Evolutionary conservation across 345 rosid species (phyloP), one percentile per base, ranked within the genome.

Genomic region (Excoecaria agallocha): DNA sequence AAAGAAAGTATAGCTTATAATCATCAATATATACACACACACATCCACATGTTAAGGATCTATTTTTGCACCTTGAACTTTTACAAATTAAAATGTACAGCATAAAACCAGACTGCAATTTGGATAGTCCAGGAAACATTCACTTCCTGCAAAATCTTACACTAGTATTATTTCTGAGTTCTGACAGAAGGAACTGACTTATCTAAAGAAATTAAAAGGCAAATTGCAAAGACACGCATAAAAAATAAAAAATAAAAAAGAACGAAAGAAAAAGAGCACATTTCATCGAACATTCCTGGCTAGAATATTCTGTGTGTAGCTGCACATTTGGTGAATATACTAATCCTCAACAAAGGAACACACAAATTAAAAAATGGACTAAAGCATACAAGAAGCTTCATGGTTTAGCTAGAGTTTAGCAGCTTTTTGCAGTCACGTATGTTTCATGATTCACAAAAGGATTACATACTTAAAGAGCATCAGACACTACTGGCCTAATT

Each of bases 41-140:
- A 7, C 3, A n/a, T n/a, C n/a, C n/a, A 58, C 58, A 56, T 38
- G 58, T 19, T 37, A n/a, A 61, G 35, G 24, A 62, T 30, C 6
- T 48, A 11, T 58, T 15, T 58, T 43, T 43, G 54, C 16, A 4
- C 39, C 45, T 41, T 11, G 11, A 69, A 69, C 22, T 69, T 41
- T 60, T 48, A 37, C 37, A 56, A 64, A 45, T 38, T 67, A 59
- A 69, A 66, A 46, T 30, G 16, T 70, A 66, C 22, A n/a, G 55
- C 43, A 20, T 20, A 37, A 71, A 71, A 71, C 64, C 57, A 59
- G 45, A 76, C 12, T 43, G 13, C 69, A 60, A 46, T 16, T 51
- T 25, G 22, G 50, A 70, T 10, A 22, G 15, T 13, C 24, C 37
- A 30, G 24, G 71, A 15, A 4, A 38, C 35, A 45, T 46, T 66